Evolutionary conservation across 2,329 filamentous ascomycete genomes (phyloP).

Genomic region (Alternaria burnsii): DNA sequence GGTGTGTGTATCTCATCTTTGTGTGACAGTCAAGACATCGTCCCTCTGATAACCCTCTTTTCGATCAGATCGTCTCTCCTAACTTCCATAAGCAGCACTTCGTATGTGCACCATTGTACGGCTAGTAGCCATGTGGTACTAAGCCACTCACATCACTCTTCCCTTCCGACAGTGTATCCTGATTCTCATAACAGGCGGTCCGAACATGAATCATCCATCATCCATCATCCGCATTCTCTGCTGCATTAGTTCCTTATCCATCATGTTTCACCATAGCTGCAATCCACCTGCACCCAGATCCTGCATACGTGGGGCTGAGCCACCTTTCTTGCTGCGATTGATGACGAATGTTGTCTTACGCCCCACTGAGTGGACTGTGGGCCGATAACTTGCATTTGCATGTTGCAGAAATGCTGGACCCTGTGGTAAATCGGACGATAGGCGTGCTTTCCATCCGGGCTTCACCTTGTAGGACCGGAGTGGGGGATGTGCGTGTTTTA

Average conservation of each 20-base stretch:
- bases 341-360: not conserved
- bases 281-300: not conserved
- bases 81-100: not conserved
- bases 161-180: not conserved
- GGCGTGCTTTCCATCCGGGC: not conserved
- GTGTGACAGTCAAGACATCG: constrained; percentile 3
- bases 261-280: constrained; percentile 6
- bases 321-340: not conserved
- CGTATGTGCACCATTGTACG: not conserved
- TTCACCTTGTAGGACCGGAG: not conserved
- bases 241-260: constrained; percentile 1
- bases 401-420: constrained; percentile 2
- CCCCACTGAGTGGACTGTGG: not conserved
- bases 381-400: constrained; percentile 5
- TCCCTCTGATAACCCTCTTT: not conserved
- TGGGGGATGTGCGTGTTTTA: constrained; percentile 1
- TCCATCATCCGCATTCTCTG: constrained; percentile 6
- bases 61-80: not conserved
- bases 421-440: constrained; percentile 5
- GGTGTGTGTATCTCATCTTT: not conserved
- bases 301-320: constrained; percentile 1
- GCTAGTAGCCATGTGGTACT: not conserved
- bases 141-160: not conserved
- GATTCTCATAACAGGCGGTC: not conserved
- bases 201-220: constrained; percentile 5